Percentiles rank a stretch among this genome's conserved stretches.
phyloP scores from a whole-genome alignment of 2,329 filamentous ascomycete species.

The Ophiocordyceps polyrhachis-furcata region DNA sequence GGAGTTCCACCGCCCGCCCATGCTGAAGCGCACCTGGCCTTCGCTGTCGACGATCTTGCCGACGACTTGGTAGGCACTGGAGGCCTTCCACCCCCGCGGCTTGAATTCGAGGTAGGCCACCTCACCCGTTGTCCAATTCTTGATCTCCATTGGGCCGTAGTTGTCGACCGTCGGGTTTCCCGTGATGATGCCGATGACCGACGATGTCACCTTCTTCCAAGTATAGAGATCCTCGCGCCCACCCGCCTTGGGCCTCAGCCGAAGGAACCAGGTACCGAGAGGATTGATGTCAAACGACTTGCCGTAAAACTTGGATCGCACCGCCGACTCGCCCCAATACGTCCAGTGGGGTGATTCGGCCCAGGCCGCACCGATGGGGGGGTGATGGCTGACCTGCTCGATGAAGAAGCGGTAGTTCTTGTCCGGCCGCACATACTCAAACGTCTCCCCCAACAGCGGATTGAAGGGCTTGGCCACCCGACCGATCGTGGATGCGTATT shows the following conservation, averaged over 20 bases:
- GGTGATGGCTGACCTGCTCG: conserved; percentile 95
- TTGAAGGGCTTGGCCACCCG: conserved; percentile 98
- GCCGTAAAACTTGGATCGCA: conserved; percentile 93
- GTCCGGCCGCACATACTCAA: conserved; percentile 87
- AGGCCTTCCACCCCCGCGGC: conserved; percentile 85
- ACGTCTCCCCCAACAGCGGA: conserved; percentile 86
- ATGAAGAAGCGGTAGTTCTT: conserved; percentile 98
- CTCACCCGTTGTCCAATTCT: conserved; percentile 92
- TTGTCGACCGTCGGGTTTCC: conserved; percentile 95
- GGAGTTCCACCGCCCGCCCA: conserved; percentile 94
- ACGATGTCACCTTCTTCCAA: conserved; percentile 97
- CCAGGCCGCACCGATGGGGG: conserved; percentile 81
- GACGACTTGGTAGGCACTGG: conserved; percentile 71
- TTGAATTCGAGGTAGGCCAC: conserved; percentile 86
- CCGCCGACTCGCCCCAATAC: conserved; percentile 89
- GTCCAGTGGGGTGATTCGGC: conserved; percentile 90
- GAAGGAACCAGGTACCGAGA: conserved; percentile 91
- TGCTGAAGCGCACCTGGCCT: conserved; percentile 69
- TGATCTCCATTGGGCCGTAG: conserved; percentile 91
- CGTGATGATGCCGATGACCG: conserved; percentile 96
- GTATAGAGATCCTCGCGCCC: conserved; percentile 79
- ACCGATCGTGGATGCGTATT: conserved; percentile 92
- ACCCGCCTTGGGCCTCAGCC: conserved; percentile 55
- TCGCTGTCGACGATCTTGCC: conserved; percentile 68
- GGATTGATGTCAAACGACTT: conserved; percentile 96